Conservation (phyloP, 2,329 filamentous ascomycete genomes). For the Lasiodiplodia sp. region DNA sequence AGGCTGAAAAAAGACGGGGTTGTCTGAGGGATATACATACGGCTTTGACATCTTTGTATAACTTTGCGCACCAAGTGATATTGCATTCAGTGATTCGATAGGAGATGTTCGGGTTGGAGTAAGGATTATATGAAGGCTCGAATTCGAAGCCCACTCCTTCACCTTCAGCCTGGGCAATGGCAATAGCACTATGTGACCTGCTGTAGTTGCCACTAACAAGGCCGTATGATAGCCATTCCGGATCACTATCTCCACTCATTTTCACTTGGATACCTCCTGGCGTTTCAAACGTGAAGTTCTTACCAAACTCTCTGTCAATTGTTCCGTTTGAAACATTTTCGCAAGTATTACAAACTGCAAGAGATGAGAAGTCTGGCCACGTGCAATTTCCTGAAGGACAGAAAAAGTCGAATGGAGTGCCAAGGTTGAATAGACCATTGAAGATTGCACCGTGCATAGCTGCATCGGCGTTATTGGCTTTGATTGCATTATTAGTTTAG, state of each 20-base stretch:
- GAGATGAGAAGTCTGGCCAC: conserved; percentile 8
- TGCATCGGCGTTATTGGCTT: no score
- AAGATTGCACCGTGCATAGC: no score
- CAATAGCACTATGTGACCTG: neutral
- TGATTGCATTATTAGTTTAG: no score
- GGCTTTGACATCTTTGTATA: neutral
- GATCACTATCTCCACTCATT: neutral
- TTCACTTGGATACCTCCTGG: no score
- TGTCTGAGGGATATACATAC: neutral
- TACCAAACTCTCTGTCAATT: neutral
- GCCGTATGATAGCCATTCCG: neutral
- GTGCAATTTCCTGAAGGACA: conserved; percentile 15
- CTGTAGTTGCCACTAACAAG: no score
- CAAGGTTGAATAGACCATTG: conserved; percentile 9
- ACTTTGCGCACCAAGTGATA: neutral
- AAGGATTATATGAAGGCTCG: neutral
- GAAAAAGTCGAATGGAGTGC: neutral
- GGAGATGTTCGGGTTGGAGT: neutral
- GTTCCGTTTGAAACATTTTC: neutral
- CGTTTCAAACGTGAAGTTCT: no score
- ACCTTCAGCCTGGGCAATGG: neutral
- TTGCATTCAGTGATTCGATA: neutral
- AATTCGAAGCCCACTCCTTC: neutral
- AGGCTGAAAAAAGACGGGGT: no score
- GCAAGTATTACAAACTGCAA: conserved; percentile 3